Percentiles rank a stretch among this genome's conserved stretches.
phyloP scores from a whole-genome alignment of 2,329 filamentous ascomycete species.

The Knoxdaviesia capensis region DNA sequence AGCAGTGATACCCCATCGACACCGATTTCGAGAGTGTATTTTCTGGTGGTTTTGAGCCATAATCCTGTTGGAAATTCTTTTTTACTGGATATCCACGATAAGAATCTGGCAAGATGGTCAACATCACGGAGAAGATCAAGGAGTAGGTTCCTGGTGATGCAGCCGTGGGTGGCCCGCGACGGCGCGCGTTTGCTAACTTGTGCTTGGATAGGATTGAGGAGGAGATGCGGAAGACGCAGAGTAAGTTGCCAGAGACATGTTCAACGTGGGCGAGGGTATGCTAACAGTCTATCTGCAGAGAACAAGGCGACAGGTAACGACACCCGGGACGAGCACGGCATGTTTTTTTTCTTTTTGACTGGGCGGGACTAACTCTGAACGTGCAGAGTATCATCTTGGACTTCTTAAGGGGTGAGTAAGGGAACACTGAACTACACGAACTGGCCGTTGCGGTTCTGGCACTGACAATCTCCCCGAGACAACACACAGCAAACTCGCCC shows the following conservation, averaged over 20 bases:
- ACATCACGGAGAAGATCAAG: slow-evolving; percentile 99
- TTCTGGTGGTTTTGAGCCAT: neutral
- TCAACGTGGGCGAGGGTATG: neutral
- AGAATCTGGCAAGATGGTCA: slow-evolving; percentile 56
- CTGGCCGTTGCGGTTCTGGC: neutral
- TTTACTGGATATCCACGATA: no score
- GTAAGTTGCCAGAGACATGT: slow-evolving; percentile 28
- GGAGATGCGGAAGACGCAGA: slow-evolving; percentile 98
- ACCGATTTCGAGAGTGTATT: neutral
- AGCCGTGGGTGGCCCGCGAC: no score
- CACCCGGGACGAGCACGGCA: neutral
- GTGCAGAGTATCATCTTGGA: slow-evolving; percentile 86
- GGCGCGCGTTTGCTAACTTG: slow-evolving; percentile 6
- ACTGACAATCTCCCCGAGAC: neutral
- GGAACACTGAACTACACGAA: neutral
- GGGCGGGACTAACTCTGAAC: neutral
- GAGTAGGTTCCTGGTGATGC: slow-evolving; percentile 39
- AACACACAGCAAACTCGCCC: slow-evolving; percentile 64
- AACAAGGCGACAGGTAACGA: slow-evolving; percentile 92
- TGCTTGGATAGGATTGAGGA: slow-evolving; percentile 69
- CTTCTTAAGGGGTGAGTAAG: slow-evolving; percentile 71
- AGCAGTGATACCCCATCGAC: no score
- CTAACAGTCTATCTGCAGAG: slow-evolving; percentile 32
- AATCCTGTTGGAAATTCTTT: neutral
- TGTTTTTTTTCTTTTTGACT: neutral